Conservation (phyloP, 1,284 basidiomycete genomes). For the Austroboletus novae-zelandiae region DNA sequence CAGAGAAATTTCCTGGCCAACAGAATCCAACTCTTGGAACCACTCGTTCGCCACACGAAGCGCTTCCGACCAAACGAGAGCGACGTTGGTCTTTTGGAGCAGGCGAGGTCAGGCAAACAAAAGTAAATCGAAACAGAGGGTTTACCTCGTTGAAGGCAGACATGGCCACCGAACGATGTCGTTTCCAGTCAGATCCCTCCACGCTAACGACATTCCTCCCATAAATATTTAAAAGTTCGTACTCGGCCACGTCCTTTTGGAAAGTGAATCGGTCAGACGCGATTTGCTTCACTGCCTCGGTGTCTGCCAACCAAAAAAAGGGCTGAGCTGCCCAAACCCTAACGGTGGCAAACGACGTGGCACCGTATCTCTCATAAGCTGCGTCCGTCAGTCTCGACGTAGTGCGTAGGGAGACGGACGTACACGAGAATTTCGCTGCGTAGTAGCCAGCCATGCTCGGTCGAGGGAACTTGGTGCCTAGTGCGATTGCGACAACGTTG, state of each 20-base stretch:
- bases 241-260: slow-evolving; percentile 32
- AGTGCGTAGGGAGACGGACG: slow-evolving; percentile 1
- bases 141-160: slow-evolving; percentile 31
- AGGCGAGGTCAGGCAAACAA: background rate
- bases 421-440: slow-evolving; percentile 36
- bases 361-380: slow-evolving; percentile 38
- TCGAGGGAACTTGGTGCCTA: slow-evolving; percentile 34
- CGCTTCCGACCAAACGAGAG: slow-evolving; percentile 44
- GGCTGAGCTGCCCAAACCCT: slow-evolving; percentile 25
- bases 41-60: slow-evolving; percentile 43
- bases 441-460: slow-evolving; percentile 33
- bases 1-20: slow-evolving; percentile 19
- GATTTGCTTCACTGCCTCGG: slow-evolving; percentile 39
- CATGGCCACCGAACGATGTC: slow-evolving; percentile 25
- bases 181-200: slow-evolving; percentile 26
- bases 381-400: background rate
- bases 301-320: slow-evolving; percentile 41
- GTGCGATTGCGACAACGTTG: slow-evolving; percentile 18
- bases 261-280: slow-evolving; percentile 33
- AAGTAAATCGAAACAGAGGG: background rate
- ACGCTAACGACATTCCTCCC: slow-evolving; percentile 20
- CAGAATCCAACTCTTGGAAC: slow-evolving; percentile 38
- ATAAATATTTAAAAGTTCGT: slow-evolving; percentile 21
- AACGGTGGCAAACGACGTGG: slow-evolving; percentile 38
- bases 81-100: slow-evolving; percentile 38